These are phyloP conservation scores for Candida palmyrensis DNA, from an alignment of 805 yeast species.

Conservation along the genomic window DNA sequence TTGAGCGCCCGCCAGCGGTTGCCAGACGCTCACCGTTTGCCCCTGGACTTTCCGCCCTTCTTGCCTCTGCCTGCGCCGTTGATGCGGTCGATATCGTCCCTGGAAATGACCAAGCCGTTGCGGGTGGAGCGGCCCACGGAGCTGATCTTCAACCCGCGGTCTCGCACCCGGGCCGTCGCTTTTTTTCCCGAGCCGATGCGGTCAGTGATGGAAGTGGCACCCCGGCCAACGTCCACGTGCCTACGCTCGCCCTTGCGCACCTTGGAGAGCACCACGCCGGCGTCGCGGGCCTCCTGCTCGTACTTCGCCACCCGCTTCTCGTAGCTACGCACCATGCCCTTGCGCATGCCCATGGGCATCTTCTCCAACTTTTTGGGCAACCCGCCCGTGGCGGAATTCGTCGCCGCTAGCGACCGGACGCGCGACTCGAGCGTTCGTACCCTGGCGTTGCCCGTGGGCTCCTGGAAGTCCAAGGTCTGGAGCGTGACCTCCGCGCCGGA, in stretches of 20 bases:
- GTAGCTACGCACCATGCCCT: slow-evolving; percentile 69
- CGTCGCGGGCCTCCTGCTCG: slow-evolving; percentile 79
- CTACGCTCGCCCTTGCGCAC: slow-evolving; percentile 64
- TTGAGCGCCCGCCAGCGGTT: too few species aligned
- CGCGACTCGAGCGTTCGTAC: slow-evolving; percentile 59
- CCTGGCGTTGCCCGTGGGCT: slow-evolving; percentile 65
- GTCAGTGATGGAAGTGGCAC: slow-evolving; percentile 46
- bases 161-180: slow-evolving; percentile 44
- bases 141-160: slow-evolving; percentile 74
- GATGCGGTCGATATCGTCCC: slow-evolving; percentile 55
- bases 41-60: slow-evolving; percentile 4
- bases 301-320: slow-evolving; percentile 46
- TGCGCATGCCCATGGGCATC: slow-evolving; percentile 85
- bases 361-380: slow-evolving; percentile 51
- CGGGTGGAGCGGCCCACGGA: slow-evolving; percentile 73
- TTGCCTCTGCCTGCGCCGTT: slow-evolving; percentile 11
- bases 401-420: slow-evolving; percentile 38
- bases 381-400: slow-evolving; percentile 43
- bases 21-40: slow-evolving; percentile 5
- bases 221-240: slow-evolving; percentile 48
- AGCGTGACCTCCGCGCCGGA: slow-evolving; percentile 70
- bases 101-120: slow-evolving; percentile 71
- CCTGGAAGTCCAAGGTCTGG: slow-evolving; percentile 55
- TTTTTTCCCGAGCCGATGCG: slow-evolving; percentile 45
- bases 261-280: slow-evolving; percentile 82